These are phyloP conservation scores for Calonectria fujianensis DNA, from an alignment of 2,329 filamentous ascomycete genomes.

Conservation along the genomic window DNA sequence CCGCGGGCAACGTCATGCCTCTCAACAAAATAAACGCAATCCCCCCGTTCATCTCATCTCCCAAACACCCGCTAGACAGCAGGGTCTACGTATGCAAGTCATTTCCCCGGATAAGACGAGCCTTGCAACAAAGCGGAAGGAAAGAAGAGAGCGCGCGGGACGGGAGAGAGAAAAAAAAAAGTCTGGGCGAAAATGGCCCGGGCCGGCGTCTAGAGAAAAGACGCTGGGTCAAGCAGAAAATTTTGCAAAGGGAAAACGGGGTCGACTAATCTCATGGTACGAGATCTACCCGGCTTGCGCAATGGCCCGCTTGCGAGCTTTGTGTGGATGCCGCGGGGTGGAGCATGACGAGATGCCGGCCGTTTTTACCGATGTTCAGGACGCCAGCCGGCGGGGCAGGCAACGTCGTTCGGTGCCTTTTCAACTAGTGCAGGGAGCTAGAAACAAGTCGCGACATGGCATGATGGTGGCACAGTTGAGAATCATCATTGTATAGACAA, in stretches of 20 bases:
- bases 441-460: not conserved
- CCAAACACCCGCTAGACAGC: not conserved
- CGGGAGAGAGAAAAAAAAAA: not conserved
- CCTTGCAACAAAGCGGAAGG: not conserved
- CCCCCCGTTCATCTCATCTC: not conserved
- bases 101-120: slow-evolving; percentile 11
- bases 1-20: too few species aligned
- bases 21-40: not conserved
- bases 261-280: slow-evolving; percentile 26
- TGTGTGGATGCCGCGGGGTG: not conserved
- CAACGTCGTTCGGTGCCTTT: not conserved
- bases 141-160: not conserved
- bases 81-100: slow-evolving; percentile 21
- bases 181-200: not conserved
- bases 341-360: slow-evolving; percentile 1
- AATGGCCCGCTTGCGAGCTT: slow-evolving; percentile 20
- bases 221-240: slow-evolving; percentile 1
- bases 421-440: not conserved
- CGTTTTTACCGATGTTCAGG: slow-evolving; percentile 1
- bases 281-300: slow-evolving; percentile 12
- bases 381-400: not conserved
- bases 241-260: slow-evolving; percentile 1
- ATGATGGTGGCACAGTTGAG: not conserved
- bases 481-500: not conserved
- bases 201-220: not conserved